Evolutionary conservation across 1,284 basidiomycete species (phyloP), one percentile per base, ranked within the genome.

Genomic region (Tilletiaria anomala): DNA sequence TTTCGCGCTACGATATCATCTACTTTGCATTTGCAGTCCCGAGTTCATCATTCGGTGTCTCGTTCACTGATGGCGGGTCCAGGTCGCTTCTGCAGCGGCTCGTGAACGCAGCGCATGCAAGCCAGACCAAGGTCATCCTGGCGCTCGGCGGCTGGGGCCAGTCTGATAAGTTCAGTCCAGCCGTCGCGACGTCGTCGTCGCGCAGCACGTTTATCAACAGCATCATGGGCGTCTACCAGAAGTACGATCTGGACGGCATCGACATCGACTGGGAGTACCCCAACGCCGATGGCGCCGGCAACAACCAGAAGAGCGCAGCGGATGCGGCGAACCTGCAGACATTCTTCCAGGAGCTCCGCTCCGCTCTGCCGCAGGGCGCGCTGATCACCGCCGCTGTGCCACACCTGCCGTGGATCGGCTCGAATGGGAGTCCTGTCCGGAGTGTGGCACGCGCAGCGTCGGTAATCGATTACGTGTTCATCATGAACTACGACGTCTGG

Each of bases 401-500:
- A 8, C 43, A 48, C 23, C 24, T 29, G 2, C 50, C 53, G 4
- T 61, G 53, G 52, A 37, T 39, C 4, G 53, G 40, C 2, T 33
- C 42, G 11, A 50, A 46, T n/a, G 57, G 55, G 6, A 29, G 38
- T 3, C 51, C 57, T 8, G 53, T 61, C 4, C 4, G 12, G 2
- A 53, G 43, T 39, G 59, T 61, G 8, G 43, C 47, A 2, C 12
- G 50, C 3, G 49, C 54, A 0, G 59, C 54, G 1, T 32, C 17
- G 8, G 54, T 44, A 14, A 34, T 61, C 22, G 51, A 58, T 24
- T 58, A 54, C 39, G 45, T 61, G 37, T 46, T 60, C 40, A 54
- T 61, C 43, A 61, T 61, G 59, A 59, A 61, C 44, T 61, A 61
- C 39, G 59, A 61, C 34, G 57, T 61, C 22, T 58, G 53, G 56